phyloP scores from a whole-genome alignment of 108 stramenopile genomes.

The Epithemia pelagica region DNA sequence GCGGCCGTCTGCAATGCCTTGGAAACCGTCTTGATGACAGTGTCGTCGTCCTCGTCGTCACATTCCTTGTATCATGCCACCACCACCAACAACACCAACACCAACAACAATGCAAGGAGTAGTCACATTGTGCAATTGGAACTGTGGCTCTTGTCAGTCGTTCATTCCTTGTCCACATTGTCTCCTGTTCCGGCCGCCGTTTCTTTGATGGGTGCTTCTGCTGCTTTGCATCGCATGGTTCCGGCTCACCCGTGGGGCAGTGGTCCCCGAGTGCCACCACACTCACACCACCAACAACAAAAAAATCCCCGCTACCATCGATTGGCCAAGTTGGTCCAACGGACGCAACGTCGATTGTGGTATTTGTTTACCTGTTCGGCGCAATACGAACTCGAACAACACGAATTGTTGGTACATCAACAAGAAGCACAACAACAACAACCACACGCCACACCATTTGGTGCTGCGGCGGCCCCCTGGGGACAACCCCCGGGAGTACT shows the following conservation, averaged over 20 bases:
- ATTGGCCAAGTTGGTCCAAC: conserved; percentile 5
- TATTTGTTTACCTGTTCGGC: conserved; percentile 36
- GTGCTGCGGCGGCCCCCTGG: too few relatives aligned
- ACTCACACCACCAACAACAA: too few relatives aligned
- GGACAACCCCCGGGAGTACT: too few relatives aligned
- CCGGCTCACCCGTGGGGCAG: too few relatives aligned
- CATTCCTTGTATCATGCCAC: too few relatives aligned
- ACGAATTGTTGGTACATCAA: neutral
- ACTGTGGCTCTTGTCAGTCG: neutral
- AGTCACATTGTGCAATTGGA: neutral
- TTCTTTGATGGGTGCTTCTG: neutral
- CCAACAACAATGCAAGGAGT: neutral
- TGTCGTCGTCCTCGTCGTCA: too few relatives aligned
- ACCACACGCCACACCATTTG: too few relatives aligned
- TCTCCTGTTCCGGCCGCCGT: neutral
- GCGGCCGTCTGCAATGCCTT: conserved; percentile 58
- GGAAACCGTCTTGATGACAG: conserved; percentile 22
- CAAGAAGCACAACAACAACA: too few relatives aligned
- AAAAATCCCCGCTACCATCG: neutral
- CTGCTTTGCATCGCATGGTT: too few relatives aligned
- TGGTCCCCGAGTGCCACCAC: too few relatives aligned
- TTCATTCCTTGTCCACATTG: neutral
- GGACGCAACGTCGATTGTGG: conserved; percentile 33
- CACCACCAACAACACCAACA: too few relatives aligned
- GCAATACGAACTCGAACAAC: conserved; percentile 10